A percentile compares a stretch with the other conserved stretches of the same genome.
These are phyloP conservation scores for Stevia rebaudiana DNA, from an alignment of 140 eudicot genomes.

Conservation along the genomic window DNA sequence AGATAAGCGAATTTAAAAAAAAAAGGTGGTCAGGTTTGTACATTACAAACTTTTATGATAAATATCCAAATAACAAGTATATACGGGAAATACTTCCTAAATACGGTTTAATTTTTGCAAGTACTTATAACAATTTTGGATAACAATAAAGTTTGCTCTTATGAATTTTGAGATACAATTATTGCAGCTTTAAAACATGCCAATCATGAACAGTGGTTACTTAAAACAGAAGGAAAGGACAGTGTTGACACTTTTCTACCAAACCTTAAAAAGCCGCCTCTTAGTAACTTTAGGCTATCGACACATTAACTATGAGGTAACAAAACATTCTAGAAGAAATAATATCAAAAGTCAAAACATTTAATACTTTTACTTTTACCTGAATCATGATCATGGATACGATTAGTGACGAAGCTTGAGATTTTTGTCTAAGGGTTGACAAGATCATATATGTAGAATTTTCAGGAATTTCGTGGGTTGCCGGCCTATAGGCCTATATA, in stretches of 20 bases:
- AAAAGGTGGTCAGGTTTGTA: neutral
- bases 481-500: too few species aligned
- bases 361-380: neutral
- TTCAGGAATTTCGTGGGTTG: too few species aligned
- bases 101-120: too few species aligned
- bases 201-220: neutral
- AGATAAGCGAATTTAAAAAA: too few species aligned
- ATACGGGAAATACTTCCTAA: neutral
- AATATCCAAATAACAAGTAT: neutral
- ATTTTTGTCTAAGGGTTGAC: too few species aligned
- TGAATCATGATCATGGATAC: too few species aligned
- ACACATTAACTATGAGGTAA: neutral
- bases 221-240: slow-evolving; percentile 1
- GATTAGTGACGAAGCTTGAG: too few species aligned
- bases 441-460: too few species aligned
- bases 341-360: neutral
- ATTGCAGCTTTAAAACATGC: neutral
- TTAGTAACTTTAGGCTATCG: neutral
- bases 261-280: neutral
- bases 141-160: neutral
- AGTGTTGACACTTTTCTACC: neutral
- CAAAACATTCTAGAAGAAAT: neutral
- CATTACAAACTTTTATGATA: neutral
- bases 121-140: neutral
- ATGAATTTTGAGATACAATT: neutral